Evolutionary conservation across 768 basidiomycete species (phyloP).

Genomic region (Tubosaeta brunneosetosa): DNA sequence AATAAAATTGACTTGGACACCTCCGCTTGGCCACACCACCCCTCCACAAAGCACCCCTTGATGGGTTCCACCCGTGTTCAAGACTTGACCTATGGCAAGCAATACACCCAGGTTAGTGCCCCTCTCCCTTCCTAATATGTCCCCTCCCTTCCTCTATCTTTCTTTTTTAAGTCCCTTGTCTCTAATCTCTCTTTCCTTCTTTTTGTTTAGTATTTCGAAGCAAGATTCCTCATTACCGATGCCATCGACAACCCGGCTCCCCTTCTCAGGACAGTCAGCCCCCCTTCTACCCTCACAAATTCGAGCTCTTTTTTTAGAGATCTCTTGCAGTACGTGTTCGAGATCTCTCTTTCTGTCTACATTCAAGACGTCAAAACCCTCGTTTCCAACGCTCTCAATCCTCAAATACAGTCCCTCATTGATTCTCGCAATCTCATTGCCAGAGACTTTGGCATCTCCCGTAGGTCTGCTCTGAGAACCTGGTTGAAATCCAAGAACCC

Average conservation of each 20-base stretch:
- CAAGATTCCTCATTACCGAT: background rate
- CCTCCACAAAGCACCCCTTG: background rate
- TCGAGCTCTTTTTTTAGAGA: background rate
- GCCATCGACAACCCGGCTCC: background rate
- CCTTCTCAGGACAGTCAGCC: background rate
- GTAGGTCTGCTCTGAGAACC: background rate
- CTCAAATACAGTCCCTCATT: background rate
- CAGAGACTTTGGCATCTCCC: background rate
- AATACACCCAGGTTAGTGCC: background rate
- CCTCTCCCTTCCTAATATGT: no score
- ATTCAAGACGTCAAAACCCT: background rate
- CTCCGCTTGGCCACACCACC: rapidly evolving
- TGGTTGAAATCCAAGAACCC: background rate
- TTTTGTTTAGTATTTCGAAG: background rate
- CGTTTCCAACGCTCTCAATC: background rate
- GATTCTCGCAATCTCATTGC: background rate
- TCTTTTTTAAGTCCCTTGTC: background rate
- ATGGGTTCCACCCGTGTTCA: background rate
- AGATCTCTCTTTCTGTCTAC: background rate
- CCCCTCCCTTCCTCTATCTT: no score
- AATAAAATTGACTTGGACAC: background rate
- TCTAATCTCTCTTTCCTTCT: background rate
- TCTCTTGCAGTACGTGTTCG: background rate
- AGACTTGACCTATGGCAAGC: background rate
- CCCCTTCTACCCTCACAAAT: background rate